Conservation (phyloP, 164 flowering plant species). For the Berberis thunbergii region DNA sequence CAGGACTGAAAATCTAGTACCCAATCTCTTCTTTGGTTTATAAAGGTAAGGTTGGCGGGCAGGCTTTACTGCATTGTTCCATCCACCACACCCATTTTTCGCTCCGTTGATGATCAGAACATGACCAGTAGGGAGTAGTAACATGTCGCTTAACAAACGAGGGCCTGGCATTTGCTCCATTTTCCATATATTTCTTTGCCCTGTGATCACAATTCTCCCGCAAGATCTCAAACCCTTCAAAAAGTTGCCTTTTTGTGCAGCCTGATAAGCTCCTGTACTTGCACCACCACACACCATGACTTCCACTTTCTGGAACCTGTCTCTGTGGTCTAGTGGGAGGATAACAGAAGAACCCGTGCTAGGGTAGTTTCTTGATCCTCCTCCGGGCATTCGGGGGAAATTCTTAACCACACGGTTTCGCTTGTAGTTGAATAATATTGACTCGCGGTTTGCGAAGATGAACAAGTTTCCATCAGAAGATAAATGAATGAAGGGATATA, state of each 20-base stretch:
- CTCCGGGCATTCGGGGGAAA: conserved; percentile 54
- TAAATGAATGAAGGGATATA: conserved; percentile 68
- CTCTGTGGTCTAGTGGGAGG: conserved; percentile 46
- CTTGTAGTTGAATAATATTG: conserved; percentile 50
- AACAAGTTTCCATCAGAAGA: conserved; percentile 63
- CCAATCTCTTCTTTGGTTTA: conserved; percentile 27
- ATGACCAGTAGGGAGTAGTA: conserved; percentile 55
- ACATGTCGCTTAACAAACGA: conserved; percentile 49
- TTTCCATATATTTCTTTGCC: conserved; percentile 33
- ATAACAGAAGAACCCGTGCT: conserved; percentile 63
- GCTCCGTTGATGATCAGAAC: conserved; percentile 64
- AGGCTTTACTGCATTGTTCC: conserved; percentile 36
- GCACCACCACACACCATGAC: conserved; percentile 79
- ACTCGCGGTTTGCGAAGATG: conserved; percentile 58
- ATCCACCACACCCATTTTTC: conserved; percentile 41
- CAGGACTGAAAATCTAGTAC: conserved; percentile 32
- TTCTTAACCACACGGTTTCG: conserved; percentile 32
- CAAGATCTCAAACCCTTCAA: conserved; percentile 36
- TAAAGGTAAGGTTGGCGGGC: conserved; percentile 44
- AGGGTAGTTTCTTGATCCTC: conserved; percentile 59
- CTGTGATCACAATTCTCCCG: conserved; percentile 61
- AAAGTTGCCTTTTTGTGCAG: conserved; percentile 29
- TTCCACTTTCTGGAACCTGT: conserved; percentile 40
- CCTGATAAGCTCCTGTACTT: conserved; percentile 28
- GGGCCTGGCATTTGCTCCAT: conserved; percentile 67